Evolutionary conservation across 805 yeast species (phyloP).

Genomic region (Geotrichum ghanense): DNA sequence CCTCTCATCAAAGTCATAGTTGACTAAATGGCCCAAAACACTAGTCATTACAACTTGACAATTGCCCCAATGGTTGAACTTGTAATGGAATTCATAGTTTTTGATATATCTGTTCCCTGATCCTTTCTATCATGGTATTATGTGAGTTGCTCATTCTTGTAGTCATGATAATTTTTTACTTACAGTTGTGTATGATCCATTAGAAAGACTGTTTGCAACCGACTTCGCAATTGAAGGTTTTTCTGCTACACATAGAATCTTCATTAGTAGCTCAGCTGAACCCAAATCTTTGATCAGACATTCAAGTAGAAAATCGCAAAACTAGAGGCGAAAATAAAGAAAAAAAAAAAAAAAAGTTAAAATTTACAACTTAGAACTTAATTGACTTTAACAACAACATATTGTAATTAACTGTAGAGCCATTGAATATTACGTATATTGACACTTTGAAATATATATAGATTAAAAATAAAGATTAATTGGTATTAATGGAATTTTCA

Average conservation of each 20-base stretch:
- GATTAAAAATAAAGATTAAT: too few relatives aligned
- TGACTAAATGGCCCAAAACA: slow-evolving; percentile 76
- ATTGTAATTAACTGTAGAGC: too few relatives aligned
- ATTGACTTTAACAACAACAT: too few relatives aligned
- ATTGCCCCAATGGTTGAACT: slow-evolving; percentile 49
- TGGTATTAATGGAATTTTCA: too few relatives aligned
- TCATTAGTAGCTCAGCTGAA: too few relatives aligned
- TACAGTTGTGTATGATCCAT: slow-evolving; percentile 41
- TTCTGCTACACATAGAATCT: slow-evolving; percentile 89
- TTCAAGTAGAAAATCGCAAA: too few relatives aligned
- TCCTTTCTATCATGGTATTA: slow-evolving; percentile 22
- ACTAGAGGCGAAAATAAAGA: too few relatives aligned
- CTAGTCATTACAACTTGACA: slow-evolving; percentile 86
- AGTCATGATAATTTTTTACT: background rate
- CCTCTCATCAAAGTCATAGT: slow-evolving; percentile 49
- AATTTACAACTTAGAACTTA: too few relatives aligned
- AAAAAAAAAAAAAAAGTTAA: too few relatives aligned
- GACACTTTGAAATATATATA: too few relatives aligned
- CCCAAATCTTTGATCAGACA: too few relatives aligned
- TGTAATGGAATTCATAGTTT: slow-evolving; percentile 67
- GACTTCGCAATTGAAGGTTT: slow-evolving; percentile 90
- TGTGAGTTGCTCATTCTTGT: background rate
- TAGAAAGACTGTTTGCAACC: slow-evolving; percentile 64
- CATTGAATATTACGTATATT: too few relatives aligned
- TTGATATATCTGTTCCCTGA: slow-evolving; percentile 52